phyloP scores from a whole-genome alignment of 345 rosid species.

The Populus simonii region DNA sequence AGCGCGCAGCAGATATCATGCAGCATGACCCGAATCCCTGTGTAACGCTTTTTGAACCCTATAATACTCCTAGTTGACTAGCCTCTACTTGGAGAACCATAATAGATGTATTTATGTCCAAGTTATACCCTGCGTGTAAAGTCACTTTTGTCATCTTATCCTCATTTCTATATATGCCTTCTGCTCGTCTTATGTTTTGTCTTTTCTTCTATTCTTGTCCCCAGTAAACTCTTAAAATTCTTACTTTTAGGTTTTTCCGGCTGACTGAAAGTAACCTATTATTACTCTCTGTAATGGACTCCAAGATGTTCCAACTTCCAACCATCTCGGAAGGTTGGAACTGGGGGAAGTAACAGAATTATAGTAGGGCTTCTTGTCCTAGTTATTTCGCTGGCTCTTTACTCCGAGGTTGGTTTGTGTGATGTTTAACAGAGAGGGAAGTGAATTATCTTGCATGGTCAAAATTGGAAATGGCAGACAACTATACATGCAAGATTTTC shows the following conservation, averaged over 20 bases:
- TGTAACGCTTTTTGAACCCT: slow-evolving; percentile 65
- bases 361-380: neutral
- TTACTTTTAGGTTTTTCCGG: neutral
- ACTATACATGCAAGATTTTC: no score
- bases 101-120: slow-evolving; percentile 11
- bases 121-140: slow-evolving; percentile 6
- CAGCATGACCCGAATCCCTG: slow-evolving; percentile 72
- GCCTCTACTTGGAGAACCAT: neutral
- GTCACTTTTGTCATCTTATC: neutral
- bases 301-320: no score
- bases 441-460: no score
- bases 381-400: neutral
- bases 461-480: no score
- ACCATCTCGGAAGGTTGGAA: neutral
- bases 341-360: neutral
- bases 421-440: no score
- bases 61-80: slow-evolving; percentile 37
- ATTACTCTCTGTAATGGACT: neutral
- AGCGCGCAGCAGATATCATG: slow-evolving; percentile 86
- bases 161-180: slow-evolving; percentile 4
- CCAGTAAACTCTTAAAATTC: neutral
- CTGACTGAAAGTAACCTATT: neutral
- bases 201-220: neutral
- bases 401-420: neutral
- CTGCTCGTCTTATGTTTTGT: neutral